phyloP scores from a whole-genome alignment of 169 alveolate genomes.

The Fabrea salina region DNA sequence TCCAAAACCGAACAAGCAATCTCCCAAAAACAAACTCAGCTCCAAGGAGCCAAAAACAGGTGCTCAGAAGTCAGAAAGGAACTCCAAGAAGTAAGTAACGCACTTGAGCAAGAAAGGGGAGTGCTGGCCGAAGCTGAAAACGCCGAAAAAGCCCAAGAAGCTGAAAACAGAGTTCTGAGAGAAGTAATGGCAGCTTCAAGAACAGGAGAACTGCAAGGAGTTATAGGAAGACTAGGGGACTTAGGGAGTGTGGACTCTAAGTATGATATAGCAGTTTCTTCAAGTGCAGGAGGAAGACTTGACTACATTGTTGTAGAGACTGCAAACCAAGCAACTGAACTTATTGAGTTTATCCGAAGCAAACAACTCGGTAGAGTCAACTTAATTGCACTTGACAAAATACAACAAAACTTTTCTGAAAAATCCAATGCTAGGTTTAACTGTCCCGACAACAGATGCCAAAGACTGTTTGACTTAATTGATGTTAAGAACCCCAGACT shows the following conservation, averaged over 20 bases:
- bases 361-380: constrained; percentile 87
- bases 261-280: constrained; percentile 88
- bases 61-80: no score
- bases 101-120: no score
- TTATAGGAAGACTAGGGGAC: constrained; percentile 93
- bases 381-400: constrained; percentile 75
- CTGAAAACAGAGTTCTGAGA: background rate
- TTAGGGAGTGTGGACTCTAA: constrained; percentile 84
- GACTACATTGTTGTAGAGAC: constrained; percentile 90
- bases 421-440: background rate
- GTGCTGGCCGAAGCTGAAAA: no score
- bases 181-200: constrained; percentile 41
- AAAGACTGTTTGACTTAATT: constrained; percentile 84
- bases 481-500: constrained; percentile 63
- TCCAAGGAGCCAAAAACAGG: no score
- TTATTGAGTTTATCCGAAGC: constrained; percentile 83
- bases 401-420: background rate
- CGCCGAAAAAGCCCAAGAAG: background rate
- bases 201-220: constrained; percentile 62
- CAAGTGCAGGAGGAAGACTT: constrained; percentile 84
- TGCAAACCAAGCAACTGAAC: constrained; percentile 85
- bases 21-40: no score
- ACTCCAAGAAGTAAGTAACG: no score
- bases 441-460: constrained; percentile 51
- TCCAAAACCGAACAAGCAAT: no score